Conservation (phyloP, 164 flowering plant genomes). For the Magnolia officinalis region DNA sequence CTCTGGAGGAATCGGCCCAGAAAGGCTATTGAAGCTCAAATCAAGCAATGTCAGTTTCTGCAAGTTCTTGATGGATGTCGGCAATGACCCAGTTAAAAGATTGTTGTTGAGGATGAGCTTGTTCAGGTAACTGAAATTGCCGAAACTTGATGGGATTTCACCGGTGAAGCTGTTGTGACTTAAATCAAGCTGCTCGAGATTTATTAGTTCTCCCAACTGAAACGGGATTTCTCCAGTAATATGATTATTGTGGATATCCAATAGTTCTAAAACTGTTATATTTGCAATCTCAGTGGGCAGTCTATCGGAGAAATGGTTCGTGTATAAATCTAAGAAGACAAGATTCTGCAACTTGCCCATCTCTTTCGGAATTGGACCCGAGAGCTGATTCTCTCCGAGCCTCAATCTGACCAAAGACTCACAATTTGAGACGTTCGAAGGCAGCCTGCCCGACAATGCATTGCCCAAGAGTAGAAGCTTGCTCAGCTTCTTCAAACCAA, state of each 20-base stretch:
- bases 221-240: constrained; percentile 76
- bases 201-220: constrained; percentile 64
- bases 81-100: constrained; percentile 62
- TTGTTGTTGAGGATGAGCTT: constrained; percentile 87
- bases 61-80: constrained; percentile 51
- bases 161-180: constrained; percentile 83
- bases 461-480: constrained; percentile 85
- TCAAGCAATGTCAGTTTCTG: constrained; percentile 85
- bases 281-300: constrained; percentile 79
- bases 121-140: constrained; percentile 83
- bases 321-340: constrained; percentile 85
- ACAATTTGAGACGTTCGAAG: constrained; percentile 59
- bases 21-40: constrained; percentile 74
- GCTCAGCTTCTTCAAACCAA: constrained; percentile 78
- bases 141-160: constrained; percentile 72
- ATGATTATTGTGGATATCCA: constrained; percentile 83
- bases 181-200: constrained; percentile 90
- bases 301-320: constrained; percentile 73
- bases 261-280: constrained; percentile 72
- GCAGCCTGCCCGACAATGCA: constrained; percentile 64
- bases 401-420: constrained; percentile 81
- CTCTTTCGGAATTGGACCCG: constrained; percentile 82
- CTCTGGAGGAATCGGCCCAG: constrained; percentile 79
- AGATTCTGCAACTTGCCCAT: constrained; percentile 84
- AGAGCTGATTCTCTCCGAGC: constrained; percentile 88